These are phyloP conservation scores for Euphorbia lathyris DNA, from an alignment of 345 rosid genomes.

Conservation along the genomic window DNA sequence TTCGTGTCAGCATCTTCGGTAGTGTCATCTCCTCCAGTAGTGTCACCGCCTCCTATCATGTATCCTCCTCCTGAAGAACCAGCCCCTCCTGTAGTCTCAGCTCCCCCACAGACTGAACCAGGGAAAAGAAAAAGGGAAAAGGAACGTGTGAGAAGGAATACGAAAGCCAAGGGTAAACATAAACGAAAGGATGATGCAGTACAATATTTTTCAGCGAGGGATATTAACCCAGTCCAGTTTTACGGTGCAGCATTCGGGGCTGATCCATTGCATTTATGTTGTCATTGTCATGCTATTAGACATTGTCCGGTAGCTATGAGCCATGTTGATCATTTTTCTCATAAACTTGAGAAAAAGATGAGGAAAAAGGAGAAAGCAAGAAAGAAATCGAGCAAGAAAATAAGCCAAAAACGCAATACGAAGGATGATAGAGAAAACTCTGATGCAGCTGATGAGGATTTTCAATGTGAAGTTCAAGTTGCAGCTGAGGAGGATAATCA, in stretches of 20 bases:
- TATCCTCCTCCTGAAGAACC: background rate
- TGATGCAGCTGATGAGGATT: constrained; percentile 8
- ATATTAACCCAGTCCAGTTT: constrained; percentile 10
- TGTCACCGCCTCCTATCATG: background rate
- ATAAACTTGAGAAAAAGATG: constrained; percentile 13
- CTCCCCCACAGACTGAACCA: constrained; percentile 39
- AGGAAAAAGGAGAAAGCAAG: constrained; percentile 17
- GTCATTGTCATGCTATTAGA: constrained; percentile 11
- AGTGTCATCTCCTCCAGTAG: background rate
- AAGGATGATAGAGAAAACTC: constrained; percentile 3
- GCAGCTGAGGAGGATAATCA: constrained; percentile 3
- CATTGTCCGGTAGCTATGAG: constrained; percentile 6
- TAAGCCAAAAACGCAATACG: constrained; percentile 6
- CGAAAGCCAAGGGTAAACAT: constrained; percentile 57
- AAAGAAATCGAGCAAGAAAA: constrained; percentile 9
- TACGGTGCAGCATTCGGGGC: constrained; percentile 12
- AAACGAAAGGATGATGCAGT: constrained; percentile 57
- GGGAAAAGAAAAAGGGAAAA: constrained; percentile 77
- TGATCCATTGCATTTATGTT: constrained; percentile 15
- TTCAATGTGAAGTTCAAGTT: background rate
- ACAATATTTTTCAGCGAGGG: constrained; percentile 43
- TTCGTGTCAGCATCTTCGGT: background rate
- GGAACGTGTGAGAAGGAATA: constrained; percentile 75
- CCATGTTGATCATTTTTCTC: constrained; percentile 6
- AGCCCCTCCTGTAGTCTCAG: background rate